Base-by-base conservation (phyloP, 257 asterid genomes). In the Solanum gandarillasii region DNA sequence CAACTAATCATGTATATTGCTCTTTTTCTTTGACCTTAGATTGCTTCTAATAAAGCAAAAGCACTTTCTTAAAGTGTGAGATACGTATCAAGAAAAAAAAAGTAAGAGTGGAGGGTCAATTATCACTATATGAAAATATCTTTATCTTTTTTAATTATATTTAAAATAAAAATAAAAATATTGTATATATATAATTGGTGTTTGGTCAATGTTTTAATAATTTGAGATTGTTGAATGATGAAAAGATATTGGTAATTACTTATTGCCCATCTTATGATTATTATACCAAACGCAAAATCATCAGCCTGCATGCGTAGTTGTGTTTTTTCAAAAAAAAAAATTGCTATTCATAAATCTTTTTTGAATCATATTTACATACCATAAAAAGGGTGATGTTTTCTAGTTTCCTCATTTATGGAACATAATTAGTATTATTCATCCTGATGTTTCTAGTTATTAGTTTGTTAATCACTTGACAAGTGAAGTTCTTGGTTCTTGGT, bases 181-280 rank as follows among this genome's bases (percentile, higher is more conserved):
- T 43, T 1, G n/a, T 43, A n/a, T 52, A 75, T 48, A 75, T 1
- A 38, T 16, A 43, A 25, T 27, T 79, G 14, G 16, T 16, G 25
- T 43, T 81, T 43, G 65, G 39, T 46, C 68, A 81, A 81, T 27
- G 31, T 16, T 46, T 81, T 16, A 3, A 84, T 84, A 65, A 65
- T 84, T 84, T 70, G 25, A 70, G 79, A 84, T 65, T 65, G 87
- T 84, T 84, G 65, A 39, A 65, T 65, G 65, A 84, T 84, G 87
- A 84, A 65, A 84, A 84, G 18, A 13, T 32, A 13, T 62, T 8
- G 60, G 4, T 65, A 76, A 84, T 25, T 84, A 84, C 38, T 67
- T 84, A 38, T 85, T 67, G 41, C 32, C 31, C 81, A 85, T 27
- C 65, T 67, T 85, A 16, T 84, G 35, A 84, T 13, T 85, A 65